phyloP scores from a whole-genome alignment of 805 yeast species.

The Yamadazyma endophytica region DNA sequence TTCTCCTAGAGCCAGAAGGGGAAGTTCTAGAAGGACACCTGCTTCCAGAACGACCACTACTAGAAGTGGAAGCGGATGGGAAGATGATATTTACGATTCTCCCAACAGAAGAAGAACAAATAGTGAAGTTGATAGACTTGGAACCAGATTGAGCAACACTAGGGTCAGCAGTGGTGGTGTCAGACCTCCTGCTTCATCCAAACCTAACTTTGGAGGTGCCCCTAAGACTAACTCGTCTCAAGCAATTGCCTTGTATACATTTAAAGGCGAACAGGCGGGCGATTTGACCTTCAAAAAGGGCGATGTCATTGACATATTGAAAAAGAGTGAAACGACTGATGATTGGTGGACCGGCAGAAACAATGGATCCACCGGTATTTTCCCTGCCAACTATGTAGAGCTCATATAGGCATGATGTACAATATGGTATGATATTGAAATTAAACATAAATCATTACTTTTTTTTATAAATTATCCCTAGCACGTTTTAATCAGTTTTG shows the following conservation, averaged over 20 bases:
- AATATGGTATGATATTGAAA: background rate
- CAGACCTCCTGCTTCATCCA: conserved; percentile 36
- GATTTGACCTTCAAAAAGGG: conserved; percentile 93
- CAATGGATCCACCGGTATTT: conserved; percentile 82
- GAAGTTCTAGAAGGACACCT: conserved; percentile 8
- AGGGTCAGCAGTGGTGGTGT: conserved; percentile 26
- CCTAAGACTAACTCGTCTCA: conserved; percentile 50
- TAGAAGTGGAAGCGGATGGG: conserved; percentile 48
- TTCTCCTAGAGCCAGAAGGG: conserved; percentile 14
- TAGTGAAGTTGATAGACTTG: conserved; percentile 31
- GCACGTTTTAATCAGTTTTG: conserved; percentile 2
- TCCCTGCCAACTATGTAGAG: conserved; percentile 97
- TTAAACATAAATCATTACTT: background rate
- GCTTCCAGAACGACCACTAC: conserved; percentile 14
- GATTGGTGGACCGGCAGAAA: conserved; percentile 99
- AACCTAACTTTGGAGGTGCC: conserved; percentile 37
- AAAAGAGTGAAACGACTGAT: conserved; percentile 82
- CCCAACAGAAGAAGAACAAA: conserved; percentile 26
- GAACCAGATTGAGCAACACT: conserved; percentile 30
- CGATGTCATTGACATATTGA: conserved; percentile 81
- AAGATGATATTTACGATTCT: conserved; percentile 79
- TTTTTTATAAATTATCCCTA: background rate
- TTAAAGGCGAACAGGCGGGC: conserved; percentile 90
- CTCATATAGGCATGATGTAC: conserved; percentile 38
- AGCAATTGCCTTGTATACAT: conserved; percentile 86